Percentiles rank a stretch among this genome's conserved stretches.
Evolutionary conservation across 225 moss, liverwort and hornwort species (phyloP).

Genomic region (Bryoerythrophyllum caledonicum): DNA sequence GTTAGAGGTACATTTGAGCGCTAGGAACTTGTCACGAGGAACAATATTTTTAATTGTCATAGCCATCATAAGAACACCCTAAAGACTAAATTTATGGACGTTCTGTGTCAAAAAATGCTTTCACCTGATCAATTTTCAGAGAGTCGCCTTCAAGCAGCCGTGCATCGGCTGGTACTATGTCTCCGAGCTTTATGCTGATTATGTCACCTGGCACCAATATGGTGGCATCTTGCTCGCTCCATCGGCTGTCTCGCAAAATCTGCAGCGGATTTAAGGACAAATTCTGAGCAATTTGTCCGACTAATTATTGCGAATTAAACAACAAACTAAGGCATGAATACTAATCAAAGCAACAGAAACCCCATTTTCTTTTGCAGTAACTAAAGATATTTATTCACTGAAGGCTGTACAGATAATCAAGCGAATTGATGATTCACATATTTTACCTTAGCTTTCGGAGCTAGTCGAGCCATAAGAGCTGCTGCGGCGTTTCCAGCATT

Average conservation of each 20-base stretch:
- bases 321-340: neutral
- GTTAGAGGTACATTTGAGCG: neutral
- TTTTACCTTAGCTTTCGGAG: slow-evolving; percentile 48
- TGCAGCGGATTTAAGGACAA: slow-evolving; percentile 7
- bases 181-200: slow-evolving; percentile 56
- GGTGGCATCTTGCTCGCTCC: slow-evolving; percentile 49
- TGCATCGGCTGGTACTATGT: slow-evolving; percentile 58
- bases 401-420: neutral
- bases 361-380: neutral
- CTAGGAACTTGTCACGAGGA: neutral
- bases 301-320: neutral
- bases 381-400: neutral
- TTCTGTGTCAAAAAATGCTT: neutral
- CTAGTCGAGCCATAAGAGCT: slow-evolving; percentile 54
- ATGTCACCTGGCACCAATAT: slow-evolving; percentile 59
- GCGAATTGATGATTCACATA: neutral
- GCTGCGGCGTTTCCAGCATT: slow-evolving; percentile 54
- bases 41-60: neutral
- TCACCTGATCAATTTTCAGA: slow-evolving; percentile 54
- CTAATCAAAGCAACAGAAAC: neutral
- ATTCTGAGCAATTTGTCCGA: neutral
- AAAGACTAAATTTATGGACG: neutral
- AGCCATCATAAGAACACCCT: neutral
- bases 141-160: slow-evolving; percentile 55
- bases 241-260: slow-evolving; percentile 48